Percentiles rank a stretch among this genome's conserved stretches.
These are phyloP conservation scores for Hydnum rufescens DNA, from an alignment of 768 basidiomycete genomes.

Conservation along the genomic window DNA sequence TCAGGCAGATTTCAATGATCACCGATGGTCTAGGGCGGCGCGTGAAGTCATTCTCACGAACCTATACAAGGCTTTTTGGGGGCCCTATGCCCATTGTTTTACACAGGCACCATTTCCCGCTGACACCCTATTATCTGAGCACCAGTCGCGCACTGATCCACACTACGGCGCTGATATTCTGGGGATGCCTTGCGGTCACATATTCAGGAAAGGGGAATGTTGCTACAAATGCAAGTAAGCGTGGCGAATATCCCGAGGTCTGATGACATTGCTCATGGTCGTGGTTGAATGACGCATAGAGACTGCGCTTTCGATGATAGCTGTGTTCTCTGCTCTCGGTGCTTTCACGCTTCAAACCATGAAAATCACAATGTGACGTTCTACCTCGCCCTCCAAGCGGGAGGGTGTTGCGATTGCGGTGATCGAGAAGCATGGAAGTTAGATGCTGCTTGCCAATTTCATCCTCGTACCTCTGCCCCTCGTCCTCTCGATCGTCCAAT, in stretches of 20 bases:
- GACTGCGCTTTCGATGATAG: conserved; percentile 82
- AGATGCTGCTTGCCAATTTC: conserved; percentile 48
- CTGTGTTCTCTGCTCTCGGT: conserved; percentile 74
- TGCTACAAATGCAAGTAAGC: conserved; percentile 89
- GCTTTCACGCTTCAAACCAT: conserved; percentile 81
- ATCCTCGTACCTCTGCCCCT: conserved; percentile 24
- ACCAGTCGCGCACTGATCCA: conserved; percentile 27
- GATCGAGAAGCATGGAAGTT: conserved; percentile 74
- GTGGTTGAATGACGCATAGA: conserved; percentile 25
- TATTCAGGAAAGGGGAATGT: conserved; percentile 79
- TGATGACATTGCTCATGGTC: not conserved
- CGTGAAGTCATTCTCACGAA: conserved; percentile 67
- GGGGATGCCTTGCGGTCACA: conserved; percentile 52
- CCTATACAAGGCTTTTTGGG: conserved; percentile 70
- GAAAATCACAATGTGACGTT: conserved; percentile 79
- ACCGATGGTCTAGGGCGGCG: conserved; percentile 15
- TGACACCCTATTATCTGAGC: conserved; percentile 45
- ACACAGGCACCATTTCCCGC: conserved; percentile 27
- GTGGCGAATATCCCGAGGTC: not conserved
- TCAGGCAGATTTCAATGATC: conserved; percentile 62
- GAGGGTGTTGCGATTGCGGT: conserved; percentile 90
- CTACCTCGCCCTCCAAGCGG: conserved; percentile 78
- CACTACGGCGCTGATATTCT: conserved; percentile 38
- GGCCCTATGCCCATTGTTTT: conserved; percentile 28
- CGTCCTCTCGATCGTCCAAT: conserved; percentile 24